Evolutionary conservation across 2,329 filamentous ascomycete genomes (phyloP).

Genomic region (Aspergillus floridensis): DNA sequence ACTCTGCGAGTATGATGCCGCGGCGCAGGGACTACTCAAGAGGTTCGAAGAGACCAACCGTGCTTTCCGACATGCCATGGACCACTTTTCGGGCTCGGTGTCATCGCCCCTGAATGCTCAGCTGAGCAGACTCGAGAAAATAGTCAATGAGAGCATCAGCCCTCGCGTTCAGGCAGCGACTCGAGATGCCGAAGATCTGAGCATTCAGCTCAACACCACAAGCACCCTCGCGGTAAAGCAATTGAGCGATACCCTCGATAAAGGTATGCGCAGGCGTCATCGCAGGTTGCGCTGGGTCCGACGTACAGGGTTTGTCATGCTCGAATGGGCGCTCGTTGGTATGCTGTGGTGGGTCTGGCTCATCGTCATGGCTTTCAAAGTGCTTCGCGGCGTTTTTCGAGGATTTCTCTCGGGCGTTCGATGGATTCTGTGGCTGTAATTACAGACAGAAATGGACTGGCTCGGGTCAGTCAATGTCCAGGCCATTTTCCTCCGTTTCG

Average conservation of each 20-base stretch:
- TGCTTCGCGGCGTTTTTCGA: conserved; percentile 62
- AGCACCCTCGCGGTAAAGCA: conserved; percentile 78
- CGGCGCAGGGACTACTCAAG: conserved; percentile 51
- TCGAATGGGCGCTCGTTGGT: conserved; percentile 85
- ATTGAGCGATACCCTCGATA: conserved; percentile 71
- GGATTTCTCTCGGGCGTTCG: conserved; percentile 60
- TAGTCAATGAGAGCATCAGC: conserved; percentile 51
- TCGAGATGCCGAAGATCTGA: conserved; percentile 77
- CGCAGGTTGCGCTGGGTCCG: conserved; percentile 73
- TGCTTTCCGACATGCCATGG: conserved; percentile 45
- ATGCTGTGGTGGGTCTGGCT: conserved; percentile 96
- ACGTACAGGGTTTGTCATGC: conserved; percentile 71
- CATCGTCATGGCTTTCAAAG: conserved; percentile 71
- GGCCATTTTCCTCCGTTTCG: background rate
- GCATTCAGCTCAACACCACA: conserved; percentile 69
- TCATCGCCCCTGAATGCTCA: conserved; percentile 45
- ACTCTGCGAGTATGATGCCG: conserved; percentile 54
- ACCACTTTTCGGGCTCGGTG: conserved; percentile 46
- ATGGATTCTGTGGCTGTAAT: conserved; percentile 80
- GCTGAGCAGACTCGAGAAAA: conserved; percentile 45
- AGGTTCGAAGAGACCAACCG: conserved; percentile 47
- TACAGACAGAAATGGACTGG: background rate
- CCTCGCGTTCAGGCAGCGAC: conserved; percentile 64
- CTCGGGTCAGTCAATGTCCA: background rate
- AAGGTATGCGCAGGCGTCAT: conserved; percentile 67